phyloP scores from a whole-genome alignment of 2,329 filamentous ascomycete species.

The Pseudophaeomoniella oleicola region DNA sequence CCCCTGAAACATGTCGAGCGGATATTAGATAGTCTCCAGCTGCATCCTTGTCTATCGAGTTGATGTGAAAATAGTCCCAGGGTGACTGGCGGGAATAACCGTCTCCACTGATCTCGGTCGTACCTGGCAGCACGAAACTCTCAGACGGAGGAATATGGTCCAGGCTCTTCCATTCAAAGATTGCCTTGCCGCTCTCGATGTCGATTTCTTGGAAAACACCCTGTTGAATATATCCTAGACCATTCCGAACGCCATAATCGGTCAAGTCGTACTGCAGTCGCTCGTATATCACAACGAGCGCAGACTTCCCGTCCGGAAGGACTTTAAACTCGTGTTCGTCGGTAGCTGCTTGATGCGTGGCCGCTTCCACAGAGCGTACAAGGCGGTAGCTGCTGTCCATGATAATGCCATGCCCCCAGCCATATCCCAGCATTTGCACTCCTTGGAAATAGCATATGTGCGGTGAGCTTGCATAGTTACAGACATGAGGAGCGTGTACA shows the following conservation, averaged over 20 bases:
- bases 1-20: slow-evolving; percentile 20
- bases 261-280: slow-evolving; percentile 33
- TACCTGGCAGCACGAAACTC: slow-evolving; percentile 30
- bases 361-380: slow-evolving; percentile 29
- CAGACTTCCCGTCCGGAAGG: slow-evolving; percentile 27
- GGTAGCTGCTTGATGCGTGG: slow-evolving; percentile 17
- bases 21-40: slow-evolving; percentile 24
- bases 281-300: slow-evolving; percentile 26
- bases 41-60: slow-evolving; percentile 22
- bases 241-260: slow-evolving; percentile 23
- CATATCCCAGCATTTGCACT: slow-evolving; percentile 36
- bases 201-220: slow-evolving; percentile 39
- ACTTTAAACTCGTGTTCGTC: slow-evolving; percentile 40
- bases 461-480: slow-evolving; percentile 30
- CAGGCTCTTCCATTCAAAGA: slow-evolving; percentile 46
- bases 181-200: slow-evolving; percentile 35
- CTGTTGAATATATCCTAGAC: slow-evolving; percentile 37
- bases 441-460: slow-evolving; percentile 40
- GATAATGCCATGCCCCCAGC: slow-evolving; percentile 36
- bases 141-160: slow-evolving; percentile 38
- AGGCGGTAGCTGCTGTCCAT: slow-evolving; percentile 35
- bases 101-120: slow-evolving; percentile 31
- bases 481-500: slow-evolving; percentile 33
- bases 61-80: slow-evolving; percentile 25
- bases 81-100: slow-evolving; percentile 29